Percentiles rank a stretch among this genome's conserved stretches.
phyloP scores from a whole-genome alignment of 1,139 yeast genomes.

The Blastobotrys serpentis region DNA sequence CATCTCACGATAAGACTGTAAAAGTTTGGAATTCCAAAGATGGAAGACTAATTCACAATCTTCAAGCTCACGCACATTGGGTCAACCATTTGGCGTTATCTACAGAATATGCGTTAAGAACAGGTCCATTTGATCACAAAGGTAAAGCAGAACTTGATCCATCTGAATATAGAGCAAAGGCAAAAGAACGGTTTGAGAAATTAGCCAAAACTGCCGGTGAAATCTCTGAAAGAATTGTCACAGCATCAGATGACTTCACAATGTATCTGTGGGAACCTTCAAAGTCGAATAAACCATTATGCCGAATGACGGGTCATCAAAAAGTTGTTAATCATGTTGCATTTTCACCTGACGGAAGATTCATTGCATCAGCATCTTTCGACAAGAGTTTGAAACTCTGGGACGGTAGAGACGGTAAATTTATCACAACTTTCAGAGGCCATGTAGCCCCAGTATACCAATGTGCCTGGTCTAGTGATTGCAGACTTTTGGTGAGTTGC shows the following conservation, averaged over 20 bases:
- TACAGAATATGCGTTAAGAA: constrained; percentile 82
- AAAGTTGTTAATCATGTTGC: constrained; percentile 94
- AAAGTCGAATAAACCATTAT: constrained; percentile 74
- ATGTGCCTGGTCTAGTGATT: constrained; percentile 98
- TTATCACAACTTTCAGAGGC: constrained; percentile 86
- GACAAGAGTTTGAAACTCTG: constrained; percentile 93
- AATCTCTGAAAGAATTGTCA: constrained; percentile 76
- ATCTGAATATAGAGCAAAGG: constrained; percentile 59
- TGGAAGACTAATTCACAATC: constrained; percentile 75
- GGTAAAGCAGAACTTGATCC: constrained; percentile 42
- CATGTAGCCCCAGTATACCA: constrained; percentile 98
- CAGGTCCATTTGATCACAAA: constrained; percentile 76
- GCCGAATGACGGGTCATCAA: constrained; percentile 97
- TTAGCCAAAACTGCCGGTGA: constrained; percentile 72
- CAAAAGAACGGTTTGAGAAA: constrained; percentile 69
- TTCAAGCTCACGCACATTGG: constrained; percentile 96
- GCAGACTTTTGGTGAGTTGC: constrained; percentile 84
- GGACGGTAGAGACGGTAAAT: constrained; percentile 94
- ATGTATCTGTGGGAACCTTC: constrained; percentile 97
- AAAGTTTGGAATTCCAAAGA: constrained; percentile 85
- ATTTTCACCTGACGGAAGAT: constrained; percentile 93
- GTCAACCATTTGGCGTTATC: constrained; percentile 90
- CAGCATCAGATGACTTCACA: constrained; percentile 96
- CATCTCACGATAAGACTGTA: constrained; percentile 93
- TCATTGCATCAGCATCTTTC: constrained; percentile 88